A percentile compares a stretch with the other conserved stretches of the same genome.
Evolutionary conservation across 2,329 filamentous ascomycete species (phyloP).

Genomic region (Hirsutella thompsonii): DNA sequence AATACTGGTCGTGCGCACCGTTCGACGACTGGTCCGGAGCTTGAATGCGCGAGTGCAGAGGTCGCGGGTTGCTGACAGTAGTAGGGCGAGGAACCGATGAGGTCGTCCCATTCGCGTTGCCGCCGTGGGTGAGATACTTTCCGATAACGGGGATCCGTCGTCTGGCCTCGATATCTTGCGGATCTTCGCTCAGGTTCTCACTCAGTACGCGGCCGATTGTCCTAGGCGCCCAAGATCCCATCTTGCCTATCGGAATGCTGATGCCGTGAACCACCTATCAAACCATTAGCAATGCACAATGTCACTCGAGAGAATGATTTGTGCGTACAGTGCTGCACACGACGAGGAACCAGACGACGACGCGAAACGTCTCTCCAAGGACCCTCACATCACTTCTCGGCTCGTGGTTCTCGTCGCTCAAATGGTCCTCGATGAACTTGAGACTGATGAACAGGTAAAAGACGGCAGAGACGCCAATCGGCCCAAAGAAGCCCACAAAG

Average conservation of each 20-base stretch:
- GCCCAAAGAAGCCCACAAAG: constrained; percentile 88
- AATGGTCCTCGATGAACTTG: constrained; percentile 51
- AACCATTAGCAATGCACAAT: neutral
- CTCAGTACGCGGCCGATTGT: constrained; percentile 31
- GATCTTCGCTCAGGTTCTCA: constrained; percentile 6
- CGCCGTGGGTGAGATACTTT: neutral
- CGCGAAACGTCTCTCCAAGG: constrained; percentile 51
- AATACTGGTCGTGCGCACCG: neutral
- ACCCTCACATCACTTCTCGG: constrained; percentile 51
- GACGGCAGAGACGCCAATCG: constrained; percentile 79
- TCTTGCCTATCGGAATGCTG: constrained; percentile 59
- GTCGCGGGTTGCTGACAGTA: neutral
- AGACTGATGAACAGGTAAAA: constrained; percentile 78
- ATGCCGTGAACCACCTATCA: constrained; percentile 61
- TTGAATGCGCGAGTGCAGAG: neutral
- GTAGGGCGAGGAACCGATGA: neutral
- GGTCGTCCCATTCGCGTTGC: neutral
- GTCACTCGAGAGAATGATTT: constrained; percentile 6
- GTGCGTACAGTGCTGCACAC: constrained; percentile 75
- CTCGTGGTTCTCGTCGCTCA: constrained; percentile 43
- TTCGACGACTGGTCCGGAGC: neutral
- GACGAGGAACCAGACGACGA: constrained; percentile 77
- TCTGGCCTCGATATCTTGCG: neutral
- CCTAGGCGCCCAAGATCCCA: constrained; percentile 47
- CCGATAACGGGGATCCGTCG: neutral